These are phyloP conservation scores for Vicia villosa DNA, from an alignment of 306 rosid species.

Conservation along the genomic window DNA sequence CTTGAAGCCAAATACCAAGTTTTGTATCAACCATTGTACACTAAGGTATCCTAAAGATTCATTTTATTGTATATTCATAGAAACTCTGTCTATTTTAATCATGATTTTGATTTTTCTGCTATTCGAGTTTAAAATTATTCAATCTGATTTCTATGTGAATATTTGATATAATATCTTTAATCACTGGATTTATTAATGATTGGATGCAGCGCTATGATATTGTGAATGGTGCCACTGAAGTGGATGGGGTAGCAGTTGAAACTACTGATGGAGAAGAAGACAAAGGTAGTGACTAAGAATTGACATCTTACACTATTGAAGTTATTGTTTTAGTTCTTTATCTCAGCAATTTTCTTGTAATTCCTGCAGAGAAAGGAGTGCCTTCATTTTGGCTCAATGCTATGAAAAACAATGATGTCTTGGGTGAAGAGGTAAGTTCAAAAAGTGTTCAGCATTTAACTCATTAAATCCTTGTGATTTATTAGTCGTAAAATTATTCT, in stretches of 20 bases:
- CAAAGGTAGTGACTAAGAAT: slow-evolving; percentile 41
- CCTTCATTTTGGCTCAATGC: slow-evolving; percentile 85
- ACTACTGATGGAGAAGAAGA: slow-evolving; percentile 48
- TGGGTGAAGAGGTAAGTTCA: slow-evolving; percentile 68
- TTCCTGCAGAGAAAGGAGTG: slow-evolving; percentile 68
- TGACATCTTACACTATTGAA: not conserved
- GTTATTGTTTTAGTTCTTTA: not conserved
- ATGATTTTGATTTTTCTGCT: not conserved
- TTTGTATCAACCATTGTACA: slow-evolving; percentile 72
- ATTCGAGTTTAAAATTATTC: not conserved
- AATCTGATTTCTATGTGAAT: not conserved
- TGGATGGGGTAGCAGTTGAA: slow-evolving; percentile 56
- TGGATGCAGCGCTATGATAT: slow-evolving; percentile 64
- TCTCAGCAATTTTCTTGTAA: not conserved
- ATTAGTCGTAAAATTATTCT: not conserved
- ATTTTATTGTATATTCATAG: not conserved
- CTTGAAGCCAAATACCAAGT: slow-evolving; percentile 87
- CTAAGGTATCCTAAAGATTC: slow-evolving; percentile 52
- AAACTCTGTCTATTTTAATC: not conserved
- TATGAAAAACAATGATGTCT: slow-evolving; percentile 74
- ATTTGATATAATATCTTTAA: slow-evolving; percentile 1
- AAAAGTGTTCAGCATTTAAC: not conserved
- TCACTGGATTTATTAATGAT: not conserved
- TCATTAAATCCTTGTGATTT: not conserved
- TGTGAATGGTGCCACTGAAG: slow-evolving; percentile 68